Evolutionary conservation across 257 asterid genomes (phyloP).

Genomic region (Petrea volubilis): DNA sequence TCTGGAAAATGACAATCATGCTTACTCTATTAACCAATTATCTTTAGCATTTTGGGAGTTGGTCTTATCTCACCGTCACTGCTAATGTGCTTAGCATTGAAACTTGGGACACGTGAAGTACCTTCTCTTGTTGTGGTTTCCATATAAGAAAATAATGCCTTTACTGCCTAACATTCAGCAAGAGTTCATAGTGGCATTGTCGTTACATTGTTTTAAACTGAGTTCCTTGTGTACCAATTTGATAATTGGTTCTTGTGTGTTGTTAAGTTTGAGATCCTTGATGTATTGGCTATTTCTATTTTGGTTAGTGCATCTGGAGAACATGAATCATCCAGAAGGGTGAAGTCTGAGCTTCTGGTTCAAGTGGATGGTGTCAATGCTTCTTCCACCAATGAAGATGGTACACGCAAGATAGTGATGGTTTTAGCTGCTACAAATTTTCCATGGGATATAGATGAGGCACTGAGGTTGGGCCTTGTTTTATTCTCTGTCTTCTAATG

Average conservation of each 20-base stretch:
- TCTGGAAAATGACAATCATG: background rate
- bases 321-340: constrained; percentile 96
- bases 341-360: constrained; percentile 89
- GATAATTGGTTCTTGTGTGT: background rate
- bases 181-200: background rate
- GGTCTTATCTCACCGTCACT: background rate
- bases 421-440: constrained; percentile 98
- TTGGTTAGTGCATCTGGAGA: constrained; percentile 91
- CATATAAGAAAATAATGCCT: background rate
- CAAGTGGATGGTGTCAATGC: constrained; percentile 96
- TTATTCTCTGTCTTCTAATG: constrained; percentile 8
- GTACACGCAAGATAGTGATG: constrained; percentile 94
- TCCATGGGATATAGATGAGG: constrained; percentile 99
- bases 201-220: background rate
- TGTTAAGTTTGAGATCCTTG: constrained; percentile 20
- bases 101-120: background rate
- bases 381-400: constrained; percentile 81
- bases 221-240: background rate
- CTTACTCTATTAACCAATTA: constrained; percentile 1
- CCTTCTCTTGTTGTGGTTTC: background rate
- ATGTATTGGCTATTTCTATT: constrained; percentile 11
- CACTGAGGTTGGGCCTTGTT: constrained; percentile 65
- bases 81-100: constrained; percentile 2
- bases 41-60: background rate
- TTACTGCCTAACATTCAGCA: background rate